Evolutionary conservation across 495 filamentous ascomycete species (phyloP).

Genomic region (Penicillium egyptiacum): DNA sequence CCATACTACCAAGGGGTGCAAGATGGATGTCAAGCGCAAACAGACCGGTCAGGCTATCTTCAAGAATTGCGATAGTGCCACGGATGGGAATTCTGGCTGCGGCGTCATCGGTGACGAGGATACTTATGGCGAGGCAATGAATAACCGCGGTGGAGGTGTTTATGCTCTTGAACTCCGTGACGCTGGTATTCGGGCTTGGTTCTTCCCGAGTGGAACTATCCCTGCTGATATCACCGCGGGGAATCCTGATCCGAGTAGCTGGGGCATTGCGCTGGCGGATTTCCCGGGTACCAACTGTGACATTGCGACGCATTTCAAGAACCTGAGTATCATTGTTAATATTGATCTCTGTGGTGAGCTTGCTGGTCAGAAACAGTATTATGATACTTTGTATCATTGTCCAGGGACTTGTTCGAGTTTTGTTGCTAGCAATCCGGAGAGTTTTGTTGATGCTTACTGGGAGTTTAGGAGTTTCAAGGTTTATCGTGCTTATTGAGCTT

Average conservation of each 20-base stretch:
- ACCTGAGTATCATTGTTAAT: constrained; percentile 53
- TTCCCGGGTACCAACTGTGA: constrained; percentile 53
- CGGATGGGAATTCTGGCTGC: constrained; percentile 45
- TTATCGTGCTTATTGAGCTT: constrained; percentile 29
- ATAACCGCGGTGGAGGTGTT: constrained; percentile 49
- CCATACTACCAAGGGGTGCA: constrained; percentile 45
- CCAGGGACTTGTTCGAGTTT: constrained; percentile 44
- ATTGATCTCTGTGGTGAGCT: constrained; percentile 52
- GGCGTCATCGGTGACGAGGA: constrained; percentile 35
- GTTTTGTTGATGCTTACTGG: constrained; percentile 50
- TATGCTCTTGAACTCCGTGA: constrained; percentile 49
- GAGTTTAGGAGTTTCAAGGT: constrained; percentile 51
- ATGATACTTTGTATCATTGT: constrained; percentile 43
- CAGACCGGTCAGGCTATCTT: constrained; percentile 33
- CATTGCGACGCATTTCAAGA: constrained; percentile 47
- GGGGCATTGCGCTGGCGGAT: constrained; percentile 50
- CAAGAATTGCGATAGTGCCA: constrained; percentile 39
- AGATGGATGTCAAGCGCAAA: constrained; percentile 49
- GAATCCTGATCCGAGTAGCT: constrained; percentile 47
- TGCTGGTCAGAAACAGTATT: constrained; percentile 36
- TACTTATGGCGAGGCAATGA: constrained; percentile 46
- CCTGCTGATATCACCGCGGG: constrained; percentile 38
- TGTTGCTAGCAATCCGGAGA: constrained; percentile 39
- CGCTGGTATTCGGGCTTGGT: constrained; percentile 52
- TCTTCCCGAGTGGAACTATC: constrained; percentile 43